A percentile compares a stretch with the other conserved stretches of the same genome.
Conservation (phyloP, 495 filamentous ascomycete species). For the Friedmanniomyces simplex region DNA sequence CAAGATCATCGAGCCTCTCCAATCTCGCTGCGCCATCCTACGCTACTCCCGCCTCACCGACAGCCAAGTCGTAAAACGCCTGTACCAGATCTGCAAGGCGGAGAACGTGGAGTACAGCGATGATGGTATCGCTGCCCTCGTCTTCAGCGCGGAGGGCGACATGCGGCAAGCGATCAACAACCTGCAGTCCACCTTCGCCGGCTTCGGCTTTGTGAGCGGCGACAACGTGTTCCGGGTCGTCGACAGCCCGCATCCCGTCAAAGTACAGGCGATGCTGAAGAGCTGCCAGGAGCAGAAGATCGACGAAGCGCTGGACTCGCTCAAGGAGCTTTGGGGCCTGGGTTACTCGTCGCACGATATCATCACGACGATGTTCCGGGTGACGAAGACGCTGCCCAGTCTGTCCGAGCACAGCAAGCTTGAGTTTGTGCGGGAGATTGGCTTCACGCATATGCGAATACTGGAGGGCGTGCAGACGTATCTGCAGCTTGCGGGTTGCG, state of each 20-base stretch:
- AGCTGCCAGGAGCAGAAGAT: slow-evolving; percentile 86
- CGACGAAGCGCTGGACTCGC: slow-evolving; percentile 70
- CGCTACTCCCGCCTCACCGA: slow-evolving; percentile 90
- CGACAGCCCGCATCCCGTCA: slow-evolving; percentile 92
- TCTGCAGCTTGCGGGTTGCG: slow-evolving; percentile 82
- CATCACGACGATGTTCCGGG: slow-evolving; percentile 96
- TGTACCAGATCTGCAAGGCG: slow-evolving; percentile 84
- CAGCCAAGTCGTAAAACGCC: slow-evolving; percentile 75
- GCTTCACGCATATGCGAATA: slow-evolving; percentile 98
- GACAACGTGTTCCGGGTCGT: slow-evolving; percentile 99
- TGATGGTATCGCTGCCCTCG: slow-evolving; percentile 86
- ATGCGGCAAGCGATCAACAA: slow-evolving; percentile 99
- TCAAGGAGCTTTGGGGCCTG: slow-evolving; percentile 86
- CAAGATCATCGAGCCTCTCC: slow-evolving; percentile 98
- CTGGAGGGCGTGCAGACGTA: slow-evolving; percentile 92
- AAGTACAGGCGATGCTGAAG: slow-evolving; percentile 97
- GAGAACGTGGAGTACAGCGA: slow-evolving; percentile 71
- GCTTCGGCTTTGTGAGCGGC: slow-evolving; percentile 91
- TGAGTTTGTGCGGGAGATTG: slow-evolving; percentile 95
- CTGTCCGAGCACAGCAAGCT: slow-evolving; percentile 89
- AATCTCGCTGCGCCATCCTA: slow-evolving; percentile 92
- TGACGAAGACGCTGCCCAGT: slow-evolving; percentile 86
- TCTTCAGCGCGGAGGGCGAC: slow-evolving; percentile 95
- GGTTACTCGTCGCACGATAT: slow-evolving; percentile 97
- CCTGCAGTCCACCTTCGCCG: slow-evolving; percentile 86